Base-by-base conservation (phyloP, 352 stramenopile species). In the Phytopythium montanum region DNA sequence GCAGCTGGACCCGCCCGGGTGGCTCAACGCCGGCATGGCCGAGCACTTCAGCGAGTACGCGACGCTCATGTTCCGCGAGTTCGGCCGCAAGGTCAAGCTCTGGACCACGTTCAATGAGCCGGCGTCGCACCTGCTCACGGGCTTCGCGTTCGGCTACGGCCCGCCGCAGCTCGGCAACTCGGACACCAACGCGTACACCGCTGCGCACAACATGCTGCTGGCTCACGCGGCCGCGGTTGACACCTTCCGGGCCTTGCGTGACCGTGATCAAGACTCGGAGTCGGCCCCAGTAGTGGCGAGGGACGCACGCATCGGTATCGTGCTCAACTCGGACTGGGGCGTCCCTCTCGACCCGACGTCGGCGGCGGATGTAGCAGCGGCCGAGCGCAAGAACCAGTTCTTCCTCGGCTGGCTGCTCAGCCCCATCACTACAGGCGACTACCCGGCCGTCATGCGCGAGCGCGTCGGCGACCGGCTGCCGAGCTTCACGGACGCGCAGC, bases 21-120 rank as follows among this genome's bases (percentile, higher is more conserved):
- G 76, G 75, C 63, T 92, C 26, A 85, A 86, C 57, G 28, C 46
- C 1, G 72, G 58, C 0, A 84, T 90, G 41, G 60, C 90, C 9
- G 61, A 75, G 49, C 68, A 86, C 34, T 97, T 87, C 63, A 77
- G 79, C 16, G 70, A 92, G 26, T 99, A 97, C 68, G 88, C 92
- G 28, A 75, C 85, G 33, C 72, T 97, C 25, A 95, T 92, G 34
- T 99, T 98, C 68, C 59, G 85, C 18, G 75, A 84, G 34, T 98
- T 97, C 76, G 94, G 92, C 29, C 76, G 88, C 68, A 79, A 94
- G 46, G 90, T 98, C 12, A 87, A 96, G 60, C 82, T 78, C 54
- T 99, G 93, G 94, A 88, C 96, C 21, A 98, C 94, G 0, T 88
- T 98, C 57, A 98, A 98, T 57, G 95, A 98, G 67, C 74, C 89